Evolutionary conservation across 2,329 filamentous ascomycete species (phyloP), one percentile per base, ranked within the genome.

Genomic region (Chlorencoelia australis): DNA sequence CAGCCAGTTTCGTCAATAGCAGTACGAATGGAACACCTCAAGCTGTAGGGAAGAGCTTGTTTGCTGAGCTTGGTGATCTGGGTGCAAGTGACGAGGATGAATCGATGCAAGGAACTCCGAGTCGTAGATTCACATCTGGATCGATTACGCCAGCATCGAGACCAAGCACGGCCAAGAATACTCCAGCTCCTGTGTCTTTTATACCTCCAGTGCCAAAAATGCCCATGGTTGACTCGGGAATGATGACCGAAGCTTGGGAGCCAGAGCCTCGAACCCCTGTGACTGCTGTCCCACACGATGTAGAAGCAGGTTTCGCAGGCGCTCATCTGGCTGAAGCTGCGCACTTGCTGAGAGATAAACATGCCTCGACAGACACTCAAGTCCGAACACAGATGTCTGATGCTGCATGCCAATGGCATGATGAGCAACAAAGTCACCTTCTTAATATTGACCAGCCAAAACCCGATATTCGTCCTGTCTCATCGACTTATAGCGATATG

Each of bases 31-130:
- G 63, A 30, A 73, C 70, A 3, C 65, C 73, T 7, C 63, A 70
- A 39, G 58, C 60, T 28, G 61, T 52, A 13, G 71, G 75, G 11
- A 84, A 94, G 64, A 96, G 82, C 53, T 67, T 98, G 33, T 94
- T 91, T 56, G 87, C 87, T 26, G 91, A 98, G 59, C 71, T 98
- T 27, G 85, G 82, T 35, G 84, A 86, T 47, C 65, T 95, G 43
- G 75, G 76, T 39, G 66, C 54, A 45, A 80, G 82, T 48, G 83
- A 85, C 44, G n/a, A n/a, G n/a, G 82, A 85, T 41, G 79, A 82
- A 36, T 66, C 61, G 40, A 53, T 61, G 18, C 66, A 65, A 13
- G 69, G 63, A 17, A 78, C 73, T 19, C 75, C 75, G 17, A 71
- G 67, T 44, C 65, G 66, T 24, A 65, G 66, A 28, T 41, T 56